Evolutionary conservation across 2,329 filamentous ascomycete species (phyloP).

Genomic region (Monilinia polystroma): DNA sequence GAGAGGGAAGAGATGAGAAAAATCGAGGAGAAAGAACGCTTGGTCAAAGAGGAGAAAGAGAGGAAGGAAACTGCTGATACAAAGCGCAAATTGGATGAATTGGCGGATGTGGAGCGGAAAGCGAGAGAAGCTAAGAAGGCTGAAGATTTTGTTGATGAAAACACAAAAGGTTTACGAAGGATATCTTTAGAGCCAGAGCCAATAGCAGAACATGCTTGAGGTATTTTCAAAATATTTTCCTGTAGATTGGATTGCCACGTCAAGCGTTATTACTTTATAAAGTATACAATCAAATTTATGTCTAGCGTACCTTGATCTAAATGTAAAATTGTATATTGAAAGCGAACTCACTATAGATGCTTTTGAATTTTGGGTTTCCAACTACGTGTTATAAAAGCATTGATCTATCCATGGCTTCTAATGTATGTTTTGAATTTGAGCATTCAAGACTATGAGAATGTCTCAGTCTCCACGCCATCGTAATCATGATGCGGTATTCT

Average conservation of each 20-base stretch:
- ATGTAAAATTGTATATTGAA: neutral
- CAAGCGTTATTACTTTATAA: neutral
- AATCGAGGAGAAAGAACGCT: conserved; percentile 42
- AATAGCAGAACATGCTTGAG: conserved; percentile 24
- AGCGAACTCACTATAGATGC: too few species aligned
- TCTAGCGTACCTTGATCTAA: neutral
- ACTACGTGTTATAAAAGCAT: neutral
- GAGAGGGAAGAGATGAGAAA: conserved; percentile 51
- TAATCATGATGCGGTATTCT: too few species aligned
- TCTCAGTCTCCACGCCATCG: too few species aligned
- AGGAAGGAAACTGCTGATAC: conserved; percentile 37
- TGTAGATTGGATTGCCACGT: neutral
- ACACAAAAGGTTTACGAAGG: conserved; percentile 28
- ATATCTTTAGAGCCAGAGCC: conserved; percentile 33
- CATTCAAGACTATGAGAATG: too few species aligned
- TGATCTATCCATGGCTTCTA: neutral
- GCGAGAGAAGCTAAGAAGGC: conserved; percentile 25
- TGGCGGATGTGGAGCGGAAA: conserved; percentile 33
- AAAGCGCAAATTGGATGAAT: conserved; percentile 34
- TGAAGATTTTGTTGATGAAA: conserved; percentile 28
- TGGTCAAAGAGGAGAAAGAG: conserved; percentile 35
- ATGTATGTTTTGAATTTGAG: too few species aligned
- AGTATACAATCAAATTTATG: neutral
- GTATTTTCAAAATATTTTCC: neutral
- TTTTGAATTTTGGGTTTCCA: neutral